phyloP scores from a whole-genome alignment of 768 basidiomycete genomes.

The Daedaleopsis nitida region DNA sequence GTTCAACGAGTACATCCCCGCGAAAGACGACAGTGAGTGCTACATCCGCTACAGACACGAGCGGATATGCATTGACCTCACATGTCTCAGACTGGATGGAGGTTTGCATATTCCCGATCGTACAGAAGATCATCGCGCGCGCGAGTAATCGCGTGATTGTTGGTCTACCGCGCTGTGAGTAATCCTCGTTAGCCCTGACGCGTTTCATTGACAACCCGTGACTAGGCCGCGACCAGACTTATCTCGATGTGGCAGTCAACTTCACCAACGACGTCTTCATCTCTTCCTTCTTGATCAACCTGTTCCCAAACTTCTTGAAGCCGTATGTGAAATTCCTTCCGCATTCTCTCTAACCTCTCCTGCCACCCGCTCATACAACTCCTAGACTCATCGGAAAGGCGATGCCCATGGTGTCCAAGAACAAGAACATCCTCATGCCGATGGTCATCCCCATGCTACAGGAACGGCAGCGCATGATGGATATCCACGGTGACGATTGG shows the following conservation, averaged over 20 bases:
- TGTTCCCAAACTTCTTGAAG: slow-evolving; percentile 20
- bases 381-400: slow-evolving; percentile 1
- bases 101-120: slow-evolving; percentile 5
- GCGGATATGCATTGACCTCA: background rate
- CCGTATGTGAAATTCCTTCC: slow-evolving; percentile 8
- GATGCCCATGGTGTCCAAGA: slow-evolving; percentile 10
- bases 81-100: background rate
- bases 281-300: slow-evolving; percentile 15
- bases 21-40: slow-evolving; percentile 15
- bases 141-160: slow-evolving; percentile 24
- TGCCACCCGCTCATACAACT: background rate
- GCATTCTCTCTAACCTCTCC: no score
- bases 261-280: slow-evolving; percentile 22
- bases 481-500: slow-evolving; percentile 14
- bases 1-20: slow-evolving; percentile 17
- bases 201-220: no score
- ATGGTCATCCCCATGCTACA: slow-evolving; percentile 18
- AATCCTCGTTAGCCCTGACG: no score
- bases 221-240: slow-evolving; percentile 16
- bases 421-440: slow-evolving; percentile 2
- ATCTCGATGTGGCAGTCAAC: slow-evolving; percentile 15
- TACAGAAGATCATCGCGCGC: slow-evolving; percentile 19
- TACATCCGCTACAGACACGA: no score
- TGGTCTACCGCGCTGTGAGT: slow-evolving; percentile 20
- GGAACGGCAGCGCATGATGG: slow-evolving; percentile 14